Conservation (phyloP, 805 yeast genomes). For the Candida morakotiae region DNA sequence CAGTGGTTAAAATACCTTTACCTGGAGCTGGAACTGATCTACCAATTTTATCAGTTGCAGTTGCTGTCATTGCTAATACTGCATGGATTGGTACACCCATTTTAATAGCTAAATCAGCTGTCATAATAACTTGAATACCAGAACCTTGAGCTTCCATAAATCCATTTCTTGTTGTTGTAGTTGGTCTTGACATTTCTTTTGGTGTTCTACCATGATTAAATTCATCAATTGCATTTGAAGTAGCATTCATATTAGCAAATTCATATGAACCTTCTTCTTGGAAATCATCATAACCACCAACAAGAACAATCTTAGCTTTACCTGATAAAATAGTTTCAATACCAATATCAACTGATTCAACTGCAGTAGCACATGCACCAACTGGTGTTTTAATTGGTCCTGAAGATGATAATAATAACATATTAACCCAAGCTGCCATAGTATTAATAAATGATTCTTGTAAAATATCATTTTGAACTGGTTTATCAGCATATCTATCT, state of each 20-base stretch:
- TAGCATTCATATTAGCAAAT: constrained; percentile 98
- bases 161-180: constrained; percentile 93
- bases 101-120: constrained; percentile 85
- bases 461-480: constrained; percentile 94
- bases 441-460: constrained; percentile 99
- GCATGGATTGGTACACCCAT: constrained; percentile 99
- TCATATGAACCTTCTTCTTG: constrained; percentile 98
- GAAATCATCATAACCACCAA: constrained; percentile 99
- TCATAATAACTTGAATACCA: constrained; percentile 96
- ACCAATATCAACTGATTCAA: constrained; percentile 96
- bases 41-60: constrained; percentile 98
- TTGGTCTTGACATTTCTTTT: constrained; percentile 97
- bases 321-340: constrained; percentile 89
- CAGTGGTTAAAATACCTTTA: constrained; percentile 97
- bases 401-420: constrained; percentile 92
- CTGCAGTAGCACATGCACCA: constrained; percentile 99
- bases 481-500: constrained; percentile 88
- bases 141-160: constrained; percentile 99
- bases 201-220: constrained; percentile 96
- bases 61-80: constrained; percentile 87
- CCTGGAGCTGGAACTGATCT: constrained; percentile 99
- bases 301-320: constrained; percentile 92
- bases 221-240: constrained; percentile 86
- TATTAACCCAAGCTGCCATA: constrained; percentile 99
- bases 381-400: constrained; percentile 99